These are phyloP conservation scores for Sedum album DNA, from an alignment of 164 flowering plant genomes.

Conservation along the genomic window DNA sequence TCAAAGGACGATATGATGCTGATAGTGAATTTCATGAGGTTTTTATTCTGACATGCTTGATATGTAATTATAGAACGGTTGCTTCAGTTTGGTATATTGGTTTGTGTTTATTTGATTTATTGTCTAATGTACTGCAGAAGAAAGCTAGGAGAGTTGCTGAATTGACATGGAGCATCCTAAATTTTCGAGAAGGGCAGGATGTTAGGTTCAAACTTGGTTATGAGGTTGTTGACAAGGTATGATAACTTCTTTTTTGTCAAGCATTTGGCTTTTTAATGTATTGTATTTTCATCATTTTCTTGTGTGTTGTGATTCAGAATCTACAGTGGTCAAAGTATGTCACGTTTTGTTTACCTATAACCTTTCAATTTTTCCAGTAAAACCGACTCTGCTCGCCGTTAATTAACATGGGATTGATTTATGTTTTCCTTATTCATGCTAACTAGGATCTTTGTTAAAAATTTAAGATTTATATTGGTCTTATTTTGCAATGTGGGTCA, in stretches of 20 bases:
- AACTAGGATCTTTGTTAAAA: background rate
- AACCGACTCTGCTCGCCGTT: background rate
- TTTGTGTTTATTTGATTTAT: background rate
- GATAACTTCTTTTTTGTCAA: background rate
- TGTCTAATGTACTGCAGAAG: conserved; percentile 27
- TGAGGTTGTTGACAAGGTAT: conserved; percentile 68
- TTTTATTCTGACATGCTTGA: conserved; percentile 9
- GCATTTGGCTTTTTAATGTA: background rate
- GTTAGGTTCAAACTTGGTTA: conserved; percentile 74
- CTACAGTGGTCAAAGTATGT: background rate
- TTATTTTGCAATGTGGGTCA: background rate
- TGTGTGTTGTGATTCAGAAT: background rate
- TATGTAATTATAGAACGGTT: background rate
- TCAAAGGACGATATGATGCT: conserved; percentile 57
- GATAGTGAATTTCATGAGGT: conserved; percentile 67
- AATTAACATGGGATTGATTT: background rate
- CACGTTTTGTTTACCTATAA: background rate
- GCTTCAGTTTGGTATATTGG: background rate
- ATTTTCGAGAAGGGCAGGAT: conserved; percentile 72
- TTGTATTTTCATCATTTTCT: background rate
- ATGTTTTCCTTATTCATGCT: background rate
- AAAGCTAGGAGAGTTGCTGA: conserved; percentile 64
- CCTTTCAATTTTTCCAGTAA: background rate
- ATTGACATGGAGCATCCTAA: conserved; percentile 42
- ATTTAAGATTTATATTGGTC: background rate